A percentile compares a stretch with the other conserved stretches of the same genome.
Conservation (phyloP, 148 eudicot genomes). For the Chenopodium berlandieri region DNA sequence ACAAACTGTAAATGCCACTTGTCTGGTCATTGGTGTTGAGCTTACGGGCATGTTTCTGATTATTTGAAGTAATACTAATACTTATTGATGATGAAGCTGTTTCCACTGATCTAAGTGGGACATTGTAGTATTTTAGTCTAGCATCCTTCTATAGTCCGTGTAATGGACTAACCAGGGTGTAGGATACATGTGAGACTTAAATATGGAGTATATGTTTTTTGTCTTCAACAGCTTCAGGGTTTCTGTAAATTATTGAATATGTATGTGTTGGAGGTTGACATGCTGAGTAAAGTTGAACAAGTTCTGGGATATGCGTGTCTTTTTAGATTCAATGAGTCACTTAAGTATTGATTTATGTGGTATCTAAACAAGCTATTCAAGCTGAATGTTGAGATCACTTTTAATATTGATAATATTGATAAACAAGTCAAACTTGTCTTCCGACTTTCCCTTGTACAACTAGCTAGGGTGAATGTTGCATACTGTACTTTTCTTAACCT, state of each 20-base stretch:
- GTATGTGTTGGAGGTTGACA: not conserved
- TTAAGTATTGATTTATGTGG: not conserved
- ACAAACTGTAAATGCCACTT: not conserved
- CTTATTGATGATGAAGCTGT: not conserved
- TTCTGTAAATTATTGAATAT: not conserved
- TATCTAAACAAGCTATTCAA: too few species aligned
- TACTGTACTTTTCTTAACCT: not conserved
- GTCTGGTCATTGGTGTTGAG: not conserved
- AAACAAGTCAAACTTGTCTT: too few species aligned
- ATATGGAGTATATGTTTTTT: too few species aligned
- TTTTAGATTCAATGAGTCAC: not conserved
- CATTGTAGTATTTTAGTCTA: not conserved
- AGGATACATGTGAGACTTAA: too few species aligned
- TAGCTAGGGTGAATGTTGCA: not conserved
- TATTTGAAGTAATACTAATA: too few species aligned
- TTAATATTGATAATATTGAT: not conserved
- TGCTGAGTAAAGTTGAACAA: not conserved
- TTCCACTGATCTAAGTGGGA: not conserved
- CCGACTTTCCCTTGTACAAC: too few species aligned
- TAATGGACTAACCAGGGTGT: not conserved
- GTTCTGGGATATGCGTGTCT: not conserved
- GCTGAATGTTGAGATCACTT: not conserved
- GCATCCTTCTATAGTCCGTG: not conserved
- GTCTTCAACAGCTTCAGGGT: not conserved
- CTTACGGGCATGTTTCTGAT: not conserved